Percentiles rank a stretch among this genome's conserved stretches.
These are phyloP conservation scores for Artemisia tridentata DNA, from an alignment of 129 eudicot species.

Conservation along the genomic window DNA sequence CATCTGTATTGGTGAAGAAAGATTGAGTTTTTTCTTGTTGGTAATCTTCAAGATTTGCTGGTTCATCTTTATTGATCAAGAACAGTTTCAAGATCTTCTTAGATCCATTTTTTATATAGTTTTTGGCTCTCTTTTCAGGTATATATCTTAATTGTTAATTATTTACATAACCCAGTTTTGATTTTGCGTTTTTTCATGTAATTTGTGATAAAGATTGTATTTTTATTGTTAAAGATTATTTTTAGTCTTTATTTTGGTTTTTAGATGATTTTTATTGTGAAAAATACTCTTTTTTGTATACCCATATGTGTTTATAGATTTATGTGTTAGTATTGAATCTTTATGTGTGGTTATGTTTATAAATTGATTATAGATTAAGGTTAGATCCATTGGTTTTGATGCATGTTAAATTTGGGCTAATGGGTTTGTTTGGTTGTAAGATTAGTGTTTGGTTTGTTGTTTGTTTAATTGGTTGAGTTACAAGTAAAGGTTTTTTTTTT, in stretches of 20 bases:
- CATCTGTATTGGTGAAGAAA: too few relatives aligned
- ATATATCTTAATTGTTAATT: conserved; percentile 6
- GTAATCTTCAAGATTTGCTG: too few relatives aligned
- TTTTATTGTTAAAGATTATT: not conserved
- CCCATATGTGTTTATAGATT: conserved; percentile 5
- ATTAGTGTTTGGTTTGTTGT: conserved; percentile 12
- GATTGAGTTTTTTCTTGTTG: too few relatives aligned
- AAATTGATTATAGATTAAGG: conserved; percentile 7
- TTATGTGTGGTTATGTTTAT: too few relatives aligned
- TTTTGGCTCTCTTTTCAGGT: conserved; percentile 12
- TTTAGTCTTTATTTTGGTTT: not conserved
- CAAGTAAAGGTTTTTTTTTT: conserved; percentile 8
- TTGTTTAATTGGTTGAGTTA: conserved; percentile 19
- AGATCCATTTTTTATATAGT: conserved; percentile 11
- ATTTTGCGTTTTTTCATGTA: conserved; percentile 20
- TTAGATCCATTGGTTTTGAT: conserved; percentile 31
- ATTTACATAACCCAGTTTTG: conserved; percentile 24
- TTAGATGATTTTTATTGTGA: not conserved
- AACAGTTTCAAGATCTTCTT: conserved; percentile 32
- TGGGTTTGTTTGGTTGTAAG: conserved; percentile 15
- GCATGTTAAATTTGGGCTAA: conserved; percentile 21
- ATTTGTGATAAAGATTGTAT: not conserved
- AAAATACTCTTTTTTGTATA: conserved; percentile 7
- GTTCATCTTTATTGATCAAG: conserved; percentile 14
- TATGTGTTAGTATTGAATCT: conserved; percentile 21